Percentiles rank a stretch among this genome's conserved stretches.
phyloP scores from a whole-genome alignment of 768 basidiomycete species.

The Paxillus ammoniavirescens region DNA sequence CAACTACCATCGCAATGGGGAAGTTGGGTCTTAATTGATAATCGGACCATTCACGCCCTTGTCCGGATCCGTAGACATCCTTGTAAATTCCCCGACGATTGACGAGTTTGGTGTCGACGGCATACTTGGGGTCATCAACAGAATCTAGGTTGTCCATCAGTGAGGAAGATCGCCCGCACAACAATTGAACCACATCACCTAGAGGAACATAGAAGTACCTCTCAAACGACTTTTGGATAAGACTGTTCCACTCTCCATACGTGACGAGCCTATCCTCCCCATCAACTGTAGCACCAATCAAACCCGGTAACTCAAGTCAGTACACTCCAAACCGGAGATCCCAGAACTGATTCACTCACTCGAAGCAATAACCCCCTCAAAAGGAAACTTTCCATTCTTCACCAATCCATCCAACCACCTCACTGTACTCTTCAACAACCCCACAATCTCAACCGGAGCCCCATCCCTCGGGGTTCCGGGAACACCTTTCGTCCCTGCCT shows the following conservation, averaged over 20 bases:
- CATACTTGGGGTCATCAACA: constrained; percentile 66
- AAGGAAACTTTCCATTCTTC: constrained; percentile 71
- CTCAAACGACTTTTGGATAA: constrained; percentile 88
- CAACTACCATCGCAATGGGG: constrained; percentile 95
- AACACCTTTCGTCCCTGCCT: constrained; percentile 89
- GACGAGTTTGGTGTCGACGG: constrained; percentile 65
- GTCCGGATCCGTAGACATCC: constrained; percentile 90
- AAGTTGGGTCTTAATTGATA: constrained; percentile 95
- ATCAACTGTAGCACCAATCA: constrained; percentile 48
- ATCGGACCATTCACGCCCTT: constrained; percentile 91
- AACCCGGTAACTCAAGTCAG: neutral
- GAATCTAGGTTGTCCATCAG: constrained; percentile 49
- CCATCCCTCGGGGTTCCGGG: constrained; percentile 98
- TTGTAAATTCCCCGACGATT: constrained; percentile 97
- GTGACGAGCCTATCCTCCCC: constrained; percentile 70
- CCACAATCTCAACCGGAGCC: constrained; percentile 93
- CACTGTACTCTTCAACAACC: constrained; percentile 88
- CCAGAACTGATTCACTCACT: constrained; percentile 47
- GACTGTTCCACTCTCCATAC: constrained; percentile 85
- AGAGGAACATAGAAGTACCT: constrained; percentile 86
- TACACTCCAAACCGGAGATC: neutral
- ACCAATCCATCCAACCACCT: constrained; percentile 82
- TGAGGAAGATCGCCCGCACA: neutral
- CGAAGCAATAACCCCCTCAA: constrained; percentile 80
- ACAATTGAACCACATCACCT: constrained; percentile 39